Evolutionary conservation across 768 basidiomycete genomes (phyloP).

Genomic region (Trametes cingulata): DNA sequence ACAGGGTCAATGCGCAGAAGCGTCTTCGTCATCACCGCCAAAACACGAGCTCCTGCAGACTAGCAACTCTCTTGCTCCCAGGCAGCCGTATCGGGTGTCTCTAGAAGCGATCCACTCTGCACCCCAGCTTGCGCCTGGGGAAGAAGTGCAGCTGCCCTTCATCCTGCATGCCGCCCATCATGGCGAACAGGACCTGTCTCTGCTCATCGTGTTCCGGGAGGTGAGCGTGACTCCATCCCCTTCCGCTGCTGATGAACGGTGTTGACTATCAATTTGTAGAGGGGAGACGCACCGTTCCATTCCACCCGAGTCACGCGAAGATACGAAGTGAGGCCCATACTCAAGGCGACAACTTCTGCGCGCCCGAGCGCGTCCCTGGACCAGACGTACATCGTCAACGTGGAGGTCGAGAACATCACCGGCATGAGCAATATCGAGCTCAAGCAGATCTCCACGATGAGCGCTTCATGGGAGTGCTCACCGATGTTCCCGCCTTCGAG

Average conservation of each 20-base stretch:
- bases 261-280: slow-evolving; percentile 35
- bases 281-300: slow-evolving; percentile 52
- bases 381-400: slow-evolving; percentile 50
- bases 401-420: slow-evolving; percentile 58
- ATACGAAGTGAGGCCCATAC: slow-evolving; percentile 61
- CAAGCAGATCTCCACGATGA: slow-evolving; percentile 61
- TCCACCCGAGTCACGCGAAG: slow-evolving; percentile 53
- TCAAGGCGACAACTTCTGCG: slow-evolving; percentile 53
- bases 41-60: slow-evolving; percentile 44
- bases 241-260: background rate
- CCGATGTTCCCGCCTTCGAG: slow-evolving; percentile 37
- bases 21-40: slow-evolving; percentile 12
- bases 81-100: slow-evolving; percentile 49
- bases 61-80: slow-evolving; percentile 52
- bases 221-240: slow-evolving; percentile 34
- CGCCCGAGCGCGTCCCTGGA: slow-evolving; percentile 52
- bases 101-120: slow-evolving; percentile 32
- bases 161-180: slow-evolving; percentile 51
- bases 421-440: slow-evolving; percentile 45
- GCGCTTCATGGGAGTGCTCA: slow-evolving; percentile 66
- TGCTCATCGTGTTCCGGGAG: slow-evolving; percentile 71
- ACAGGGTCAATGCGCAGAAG: slow-evolving; percentile 2
- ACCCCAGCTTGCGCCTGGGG: slow-evolving; percentile 45
- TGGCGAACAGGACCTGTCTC: slow-evolving; percentile 52
- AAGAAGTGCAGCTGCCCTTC: slow-evolving; percentile 52